Conservation (phyloP, 768 basidiomycete species). For the Kwoniella dejecticola region DNA sequence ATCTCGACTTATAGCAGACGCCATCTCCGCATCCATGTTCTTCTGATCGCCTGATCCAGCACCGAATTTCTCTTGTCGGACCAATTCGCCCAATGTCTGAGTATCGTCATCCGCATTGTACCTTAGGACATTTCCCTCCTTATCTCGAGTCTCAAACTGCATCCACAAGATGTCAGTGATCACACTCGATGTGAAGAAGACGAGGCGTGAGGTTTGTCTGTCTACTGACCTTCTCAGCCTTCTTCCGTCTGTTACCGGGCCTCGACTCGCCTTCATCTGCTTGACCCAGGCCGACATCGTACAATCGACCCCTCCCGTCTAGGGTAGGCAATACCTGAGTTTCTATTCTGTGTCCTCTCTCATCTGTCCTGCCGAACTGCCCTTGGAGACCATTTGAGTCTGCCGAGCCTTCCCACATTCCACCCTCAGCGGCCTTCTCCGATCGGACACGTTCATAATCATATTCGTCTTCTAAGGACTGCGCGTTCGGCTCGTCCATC, state of each 20-base stretch:
- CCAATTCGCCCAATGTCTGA: conserved; percentile 81
- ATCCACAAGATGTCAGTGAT: conserved; percentile 1
- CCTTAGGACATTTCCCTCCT: conserved; percentile 85
- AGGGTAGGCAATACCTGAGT: conserved; percentile 87
- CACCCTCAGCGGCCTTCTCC: conserved; percentile 55
- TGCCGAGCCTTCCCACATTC: conserved; percentile 58
- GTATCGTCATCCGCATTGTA: conserved; percentile 89
- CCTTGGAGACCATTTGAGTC: conserved; percentile 46
- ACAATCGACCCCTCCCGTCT: conserved; percentile 78
- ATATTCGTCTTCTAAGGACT: conserved; percentile 78
- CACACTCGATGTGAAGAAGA: background rate
- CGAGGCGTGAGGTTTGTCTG: too few relatives aligned
- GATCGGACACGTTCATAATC: conserved; percentile 63
- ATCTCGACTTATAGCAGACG: conserved; percentile 81
- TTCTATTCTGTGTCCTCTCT: conserved; percentile 61
- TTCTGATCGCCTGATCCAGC: conserved; percentile 90
- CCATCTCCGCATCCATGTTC: conserved; percentile 85
- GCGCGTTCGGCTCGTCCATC: conserved; percentile 75
- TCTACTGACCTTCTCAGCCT: conserved; percentile 70
- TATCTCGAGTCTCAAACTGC: conserved; percentile 86
- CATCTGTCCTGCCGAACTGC: conserved; percentile 40
- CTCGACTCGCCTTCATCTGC: conserved; percentile 60
- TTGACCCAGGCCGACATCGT: conserved; percentile 80
- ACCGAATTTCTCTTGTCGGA: conserved; percentile 87
- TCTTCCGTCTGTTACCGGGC: conserved; percentile 72